Evolutionary conservation across 129 eudicot species (phyloP), one percentile per base, ranked within the genome.

Genomic region (Pseudognaphalium luteoalbum): DNA sequence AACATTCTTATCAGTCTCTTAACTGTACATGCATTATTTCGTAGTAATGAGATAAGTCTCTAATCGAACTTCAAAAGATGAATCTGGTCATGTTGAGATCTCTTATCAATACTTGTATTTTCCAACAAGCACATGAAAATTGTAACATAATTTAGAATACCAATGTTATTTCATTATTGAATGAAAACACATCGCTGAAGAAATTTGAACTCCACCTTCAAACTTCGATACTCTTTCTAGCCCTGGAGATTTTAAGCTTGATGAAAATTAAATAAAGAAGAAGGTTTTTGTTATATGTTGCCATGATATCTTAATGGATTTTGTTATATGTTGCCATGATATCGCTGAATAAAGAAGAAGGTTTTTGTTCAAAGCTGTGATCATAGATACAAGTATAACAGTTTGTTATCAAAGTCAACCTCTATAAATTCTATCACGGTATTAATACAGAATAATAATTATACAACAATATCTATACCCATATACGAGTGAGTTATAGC

Each of bases 401-500:
- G 20, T 73, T 58, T 58, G 10, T 59, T 20, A 15, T 15, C 12
- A 42, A 12, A 42, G 21, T 59, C 59, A 50, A 34, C 64, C 51
- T 71, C 68, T 68, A 70, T 44, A 34, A 30, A 21, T 35, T 67
- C 1, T 4, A 52, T 76, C 41, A 66, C 7, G 6, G 16, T 41
- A 16, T 11, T 7, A 28, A 44, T 32, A 1, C 9, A 5, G 35
- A 78, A n/a, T 39, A 70, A 78, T 35, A 50, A 56, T 15, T 29
- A 32, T 80, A 73, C 65, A 66, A 39, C n/a, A 64, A 12, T 63
- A 33, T 66, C 12, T 54, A 19, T 61, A 35, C 1, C 42, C 30
- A 33, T 21, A 35, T 30, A 67, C 33, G 78, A 30, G 44, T 32
- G 32, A 4, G 47, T 84, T 81, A 94, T 44, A 88, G 80, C 87